These are phyloP conservation scores for Diaporthe ilicicola DNA, from an alignment of 2,329 filamentous ascomycete genomes.

Conservation along the genomic window DNA sequence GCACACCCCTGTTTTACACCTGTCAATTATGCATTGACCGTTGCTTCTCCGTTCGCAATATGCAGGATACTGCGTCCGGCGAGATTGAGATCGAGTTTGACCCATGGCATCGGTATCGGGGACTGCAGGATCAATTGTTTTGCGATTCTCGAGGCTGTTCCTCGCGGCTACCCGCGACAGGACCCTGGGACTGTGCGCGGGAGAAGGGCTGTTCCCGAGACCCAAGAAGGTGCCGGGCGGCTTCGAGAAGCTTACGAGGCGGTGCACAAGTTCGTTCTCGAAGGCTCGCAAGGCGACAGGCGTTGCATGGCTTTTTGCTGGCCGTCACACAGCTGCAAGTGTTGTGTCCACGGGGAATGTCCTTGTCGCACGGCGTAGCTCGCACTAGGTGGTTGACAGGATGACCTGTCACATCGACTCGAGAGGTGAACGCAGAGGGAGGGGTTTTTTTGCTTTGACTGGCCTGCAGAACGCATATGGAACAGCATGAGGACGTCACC, in stretches of 20 bases:
- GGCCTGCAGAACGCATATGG: conserved; percentile 2
- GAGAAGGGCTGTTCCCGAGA: not conserved
- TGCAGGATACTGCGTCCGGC: conserved; percentile 18
- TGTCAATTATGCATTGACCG: conserved; percentile 27
- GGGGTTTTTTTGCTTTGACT: conserved; percentile 3
- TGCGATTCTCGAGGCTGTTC: not conserved
- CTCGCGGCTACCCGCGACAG: conserved; percentile 9
- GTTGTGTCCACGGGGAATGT: conserved; percentile 7
- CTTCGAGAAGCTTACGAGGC: conserved; percentile 8
- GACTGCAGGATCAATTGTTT: conserved; percentile 5
- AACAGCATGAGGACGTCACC: not conserved
- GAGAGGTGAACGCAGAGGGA: not conserved
- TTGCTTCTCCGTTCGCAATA: conserved; percentile 16
- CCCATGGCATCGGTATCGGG: conserved; percentile 17
- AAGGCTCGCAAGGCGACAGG: conserved; percentile 9
- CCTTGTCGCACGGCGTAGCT: not conserved
- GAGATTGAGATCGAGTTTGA: conserved; percentile 17
- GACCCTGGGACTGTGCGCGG: too few relatives aligned
- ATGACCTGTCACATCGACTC: conserved; percentile 17
- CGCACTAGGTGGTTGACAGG: conserved; percentile 20
- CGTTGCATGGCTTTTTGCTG: conserved; percentile 9
- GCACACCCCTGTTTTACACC: conserved; percentile 26
- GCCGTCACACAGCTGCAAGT: conserved; percentile 6
- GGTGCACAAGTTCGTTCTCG: not conserved
- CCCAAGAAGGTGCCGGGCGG: not conserved